Base-by-base conservation (phyloP, 352 stramenopile species). In the Phytophthora cactorum region DNA sequence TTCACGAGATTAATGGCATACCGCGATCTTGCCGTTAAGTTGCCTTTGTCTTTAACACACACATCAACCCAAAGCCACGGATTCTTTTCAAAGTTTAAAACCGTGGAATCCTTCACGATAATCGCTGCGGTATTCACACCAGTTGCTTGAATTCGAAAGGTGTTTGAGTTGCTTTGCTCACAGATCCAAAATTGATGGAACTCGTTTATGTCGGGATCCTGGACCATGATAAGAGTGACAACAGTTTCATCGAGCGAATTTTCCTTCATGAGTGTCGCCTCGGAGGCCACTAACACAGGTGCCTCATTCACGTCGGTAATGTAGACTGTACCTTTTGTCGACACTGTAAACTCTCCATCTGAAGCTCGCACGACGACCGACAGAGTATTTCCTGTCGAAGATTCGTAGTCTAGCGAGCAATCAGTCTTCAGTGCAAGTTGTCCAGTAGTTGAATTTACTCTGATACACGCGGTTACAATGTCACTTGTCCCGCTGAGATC, bases 271-370 rank as follows among this genome's bases (percentile, higher is more conserved):
- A 72, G 25, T 12, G 36, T 52, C 0, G 43, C 14, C 15, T 39
- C 22, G 5, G 47, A 56, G 11, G 2, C 4, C 1, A 52, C 22
- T n/a, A 76, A 31, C 1, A 56, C 36, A 1, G 68, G 68, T 4
- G 63, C 32, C 66, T 90, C 81, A 28, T 90, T 90, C 6, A 88
- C 65, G 49, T 88, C 70, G 0, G 28, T 70, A 14, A 85, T 49
- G n/a, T 61, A 64, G 27, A 83, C 41, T 3, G 57, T 45, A n/a
- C 68, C 69, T 8, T 59, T 59, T 11, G 41, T 46, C 10, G 17
- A 58, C 2, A 55, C 54, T 14, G 52, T 62, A 10, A 79, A 62
- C n/a, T 80, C 65, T 53, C 70, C 73, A 50, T 90, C 81, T 3
- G 52, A 78, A 10, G 79, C 79, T 38, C 47, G 27, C 0, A 85